These are phyloP conservation scores for Ehretia macrophylla DNA, from an alignment of 257 asterid species.

Conservation along the genomic window DNA sequence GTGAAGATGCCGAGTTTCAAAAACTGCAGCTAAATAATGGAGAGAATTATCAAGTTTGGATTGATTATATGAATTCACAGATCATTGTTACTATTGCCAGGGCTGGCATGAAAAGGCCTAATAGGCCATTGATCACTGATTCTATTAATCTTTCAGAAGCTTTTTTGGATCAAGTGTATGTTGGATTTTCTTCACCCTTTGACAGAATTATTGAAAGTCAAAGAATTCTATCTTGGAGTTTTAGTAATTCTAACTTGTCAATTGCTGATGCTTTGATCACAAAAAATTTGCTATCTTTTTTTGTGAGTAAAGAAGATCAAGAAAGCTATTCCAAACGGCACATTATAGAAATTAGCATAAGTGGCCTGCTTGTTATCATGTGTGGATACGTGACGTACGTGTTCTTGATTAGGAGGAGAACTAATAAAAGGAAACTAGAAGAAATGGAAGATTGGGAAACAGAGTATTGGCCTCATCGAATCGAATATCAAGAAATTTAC, in stretches of 20 bases:
- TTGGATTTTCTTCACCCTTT: constrained; percentile 66
- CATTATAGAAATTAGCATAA: constrained; percentile 35
- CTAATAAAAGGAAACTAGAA: constrained; percentile 32
- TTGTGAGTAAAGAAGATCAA: constrained; percentile 22
- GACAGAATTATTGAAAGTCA: constrained; percentile 54
- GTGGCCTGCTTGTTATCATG: constrained; percentile 16
- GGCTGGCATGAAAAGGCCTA: constrained; percentile 49
- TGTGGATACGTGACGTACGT: constrained; percentile 15
- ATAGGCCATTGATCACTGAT: constrained; percentile 38
- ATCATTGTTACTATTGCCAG: constrained; percentile 62
- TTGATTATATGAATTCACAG: constrained; percentile 42
- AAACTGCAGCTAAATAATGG: constrained; percentile 45
- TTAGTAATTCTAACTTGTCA: constrained; percentile 51
- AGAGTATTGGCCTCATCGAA: constrained; percentile 82
- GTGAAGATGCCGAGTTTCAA: constrained; percentile 27
- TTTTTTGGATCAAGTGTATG: constrained; percentile 63
- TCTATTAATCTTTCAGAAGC: constrained; percentile 41
- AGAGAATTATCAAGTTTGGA: constrained; percentile 65
- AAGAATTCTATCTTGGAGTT: constrained; percentile 68
- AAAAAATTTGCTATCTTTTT: constrained; percentile 43
- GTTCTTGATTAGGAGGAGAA: constrained; percentile 26
- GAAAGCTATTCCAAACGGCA: constrained; percentile 29
- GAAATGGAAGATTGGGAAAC: constrained; percentile 80
- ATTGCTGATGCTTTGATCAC: constrained; percentile 41
- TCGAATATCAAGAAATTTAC: constrained; percentile 57